Percentiles rank a stretch among this genome's conserved stretches.
These are phyloP conservation scores for Fusarium nelsonii DNA, from an alignment of 2,329 filamentous ascomycete genomes.

Conservation along the genomic window DNA sequence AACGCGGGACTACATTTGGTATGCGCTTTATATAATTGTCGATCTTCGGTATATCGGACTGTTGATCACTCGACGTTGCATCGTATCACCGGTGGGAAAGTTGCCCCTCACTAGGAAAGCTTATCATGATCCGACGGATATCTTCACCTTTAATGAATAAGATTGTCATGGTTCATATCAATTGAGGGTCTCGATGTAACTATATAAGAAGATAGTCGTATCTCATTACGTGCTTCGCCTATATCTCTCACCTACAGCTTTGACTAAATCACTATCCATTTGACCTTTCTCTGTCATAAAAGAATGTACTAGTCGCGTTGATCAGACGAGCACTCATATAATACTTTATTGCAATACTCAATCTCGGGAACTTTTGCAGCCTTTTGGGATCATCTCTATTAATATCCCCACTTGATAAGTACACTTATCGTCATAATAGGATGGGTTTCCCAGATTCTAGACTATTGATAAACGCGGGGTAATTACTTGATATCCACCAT, in stretches of 20 bases:
- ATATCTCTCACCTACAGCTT: too few relatives aligned
- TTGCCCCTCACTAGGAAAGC: background rate
- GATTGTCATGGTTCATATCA: background rate
- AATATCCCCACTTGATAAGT: background rate
- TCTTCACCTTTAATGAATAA: background rate
- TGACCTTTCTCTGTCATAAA: too few relatives aligned
- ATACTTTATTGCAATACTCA: background rate
- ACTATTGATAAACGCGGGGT: conserved; percentile 14
- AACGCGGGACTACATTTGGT: background rate
- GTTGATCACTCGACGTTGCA: background rate
- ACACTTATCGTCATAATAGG: background rate
- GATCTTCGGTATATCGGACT: background rate
- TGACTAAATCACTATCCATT: too few relatives aligned
- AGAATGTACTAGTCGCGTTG: too few relatives aligned
- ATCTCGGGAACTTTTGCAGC: background rate
- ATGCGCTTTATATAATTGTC: background rate
- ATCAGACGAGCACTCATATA: too few relatives aligned
- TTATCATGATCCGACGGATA: background rate
- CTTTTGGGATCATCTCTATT: background rate
- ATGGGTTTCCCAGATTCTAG: background rate
- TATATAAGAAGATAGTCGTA: background rate
- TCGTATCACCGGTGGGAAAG: background rate
- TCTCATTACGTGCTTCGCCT: background rate
- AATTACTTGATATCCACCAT: background rate
- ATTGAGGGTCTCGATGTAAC: conserved; percentile 6